Conservation (phyloP, 768 basidiomycete species). For the Psilocybe tampanensis region DNA sequence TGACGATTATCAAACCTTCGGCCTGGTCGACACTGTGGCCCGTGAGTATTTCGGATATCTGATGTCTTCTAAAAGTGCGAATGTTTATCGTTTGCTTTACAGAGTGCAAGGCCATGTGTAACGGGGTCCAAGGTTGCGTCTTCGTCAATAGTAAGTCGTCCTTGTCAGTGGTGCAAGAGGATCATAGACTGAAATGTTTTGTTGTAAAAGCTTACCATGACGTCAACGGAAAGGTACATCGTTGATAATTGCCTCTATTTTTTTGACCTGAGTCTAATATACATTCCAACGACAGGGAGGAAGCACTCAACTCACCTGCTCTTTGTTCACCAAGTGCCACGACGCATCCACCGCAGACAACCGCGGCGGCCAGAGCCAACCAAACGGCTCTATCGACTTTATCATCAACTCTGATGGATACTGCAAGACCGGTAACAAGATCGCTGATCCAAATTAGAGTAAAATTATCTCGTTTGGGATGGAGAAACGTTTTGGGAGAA, state of each 20-base stretch:
- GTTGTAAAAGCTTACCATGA: slow-evolving; percentile 43
- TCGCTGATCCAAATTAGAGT: slow-evolving; percentile 1
- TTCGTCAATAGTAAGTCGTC: slow-evolving; percentile 44
- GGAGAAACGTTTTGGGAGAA: background rate
- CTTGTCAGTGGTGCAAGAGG: slow-evolving; percentile 4
- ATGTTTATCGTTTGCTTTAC: background rate
- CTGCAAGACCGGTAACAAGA: slow-evolving; percentile 33
- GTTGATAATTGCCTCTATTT: background rate
- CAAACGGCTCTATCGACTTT: slow-evolving; percentile 39
- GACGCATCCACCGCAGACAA: slow-evolving; percentile 38
- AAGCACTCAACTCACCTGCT: slow-evolving; percentile 45
- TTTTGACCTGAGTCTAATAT: background rate
- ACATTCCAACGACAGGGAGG: slow-evolving; percentile 32
- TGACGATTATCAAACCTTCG: slow-evolving; percentile 42
- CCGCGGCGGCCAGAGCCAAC: slow-evolving; percentile 44
- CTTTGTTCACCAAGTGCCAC: slow-evolving; percentile 43
- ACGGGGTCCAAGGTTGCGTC: slow-evolving; percentile 38
- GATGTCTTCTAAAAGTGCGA: background rate
- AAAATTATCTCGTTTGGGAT: background rate
- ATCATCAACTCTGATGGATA: slow-evolving; percentile 45
- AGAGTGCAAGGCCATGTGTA: slow-evolving; percentile 51
- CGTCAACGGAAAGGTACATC: slow-evolving; percentile 43
- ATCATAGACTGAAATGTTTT: background rate
- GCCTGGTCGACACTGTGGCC: slow-evolving; percentile 44
- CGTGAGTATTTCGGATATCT: slow-evolving; percentile 27